Evolutionary conservation across 345 rosid genomes (phyloP).

Genomic region (Microcos paniculata): DNA sequence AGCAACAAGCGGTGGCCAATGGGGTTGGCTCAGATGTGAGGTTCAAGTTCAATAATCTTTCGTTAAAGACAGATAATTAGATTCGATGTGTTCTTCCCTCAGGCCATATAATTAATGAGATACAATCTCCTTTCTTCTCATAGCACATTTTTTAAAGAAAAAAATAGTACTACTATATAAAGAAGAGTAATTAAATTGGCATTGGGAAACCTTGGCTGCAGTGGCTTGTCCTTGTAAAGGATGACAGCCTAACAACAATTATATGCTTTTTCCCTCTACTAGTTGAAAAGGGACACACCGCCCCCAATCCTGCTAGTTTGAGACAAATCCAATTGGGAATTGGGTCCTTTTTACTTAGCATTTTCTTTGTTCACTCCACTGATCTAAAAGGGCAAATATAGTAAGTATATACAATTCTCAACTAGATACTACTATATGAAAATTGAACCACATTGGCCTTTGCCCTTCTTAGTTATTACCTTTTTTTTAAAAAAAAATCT

Average conservation of each 20-base stretch:
- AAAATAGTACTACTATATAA: no score
- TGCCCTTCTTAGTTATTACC: not conserved
- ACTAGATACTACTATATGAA: not conserved
- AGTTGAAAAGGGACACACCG: not conserved
- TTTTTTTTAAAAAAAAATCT: not conserved
- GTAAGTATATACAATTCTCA: no score
- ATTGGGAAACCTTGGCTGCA: conserved; percentile 4
- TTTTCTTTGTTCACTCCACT: not conserved
- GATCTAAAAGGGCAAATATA: not conserved
- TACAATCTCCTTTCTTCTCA: no score
- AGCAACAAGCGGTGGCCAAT: no score
- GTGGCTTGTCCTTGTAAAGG: conserved; percentile 20
- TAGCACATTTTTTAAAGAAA: no score
- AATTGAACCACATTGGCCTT: not conserved
- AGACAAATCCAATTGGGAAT: conserved; percentile 3
- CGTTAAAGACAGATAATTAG: no score
- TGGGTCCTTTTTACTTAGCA: conserved; percentile 1
- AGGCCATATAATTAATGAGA: no score
- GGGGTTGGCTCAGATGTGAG: no score
- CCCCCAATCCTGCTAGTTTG: not conserved
- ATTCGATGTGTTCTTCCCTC: no score
- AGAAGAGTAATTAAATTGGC: not conserved
- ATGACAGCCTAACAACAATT: conserved; percentile 9
- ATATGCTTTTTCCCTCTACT: not conserved
- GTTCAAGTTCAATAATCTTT: no score